These are phyloP conservation scores for Leccinum sublutescens DNA, from an alignment of 768 basidiomycete species.

Conservation along the genomic window DNA sequence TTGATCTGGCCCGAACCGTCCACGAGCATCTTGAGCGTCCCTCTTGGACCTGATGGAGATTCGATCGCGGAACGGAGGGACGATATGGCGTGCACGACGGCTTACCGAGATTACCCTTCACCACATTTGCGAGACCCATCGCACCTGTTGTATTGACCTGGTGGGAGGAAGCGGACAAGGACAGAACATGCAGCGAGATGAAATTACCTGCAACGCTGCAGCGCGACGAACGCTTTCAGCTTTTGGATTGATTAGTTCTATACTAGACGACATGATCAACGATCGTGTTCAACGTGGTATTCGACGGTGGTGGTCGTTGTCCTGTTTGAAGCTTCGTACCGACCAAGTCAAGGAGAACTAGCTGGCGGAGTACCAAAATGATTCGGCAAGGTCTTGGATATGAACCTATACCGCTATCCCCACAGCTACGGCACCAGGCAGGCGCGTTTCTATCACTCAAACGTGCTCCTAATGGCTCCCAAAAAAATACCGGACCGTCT, in stretches of 20 bases:
- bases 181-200: slow-evolving; percentile 16
- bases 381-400: slow-evolving; percentile 26
- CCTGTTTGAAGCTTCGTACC: slow-evolving; percentile 4
- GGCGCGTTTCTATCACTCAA: slow-evolving; percentile 30
- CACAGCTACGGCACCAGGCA: slow-evolving; percentile 35
- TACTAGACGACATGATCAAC: slow-evolving; percentile 62
- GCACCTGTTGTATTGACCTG: slow-evolving; percentile 93
- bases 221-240: slow-evolving; percentile 90
- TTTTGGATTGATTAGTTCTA: slow-evolving; percentile 96
- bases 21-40: slow-evolving; percentile 99
- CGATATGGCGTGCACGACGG: slow-evolving; percentile 25
- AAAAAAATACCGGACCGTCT: slow-evolving; percentile 22
- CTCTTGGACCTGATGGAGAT: slow-evolving; percentile 73
- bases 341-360: neutral
- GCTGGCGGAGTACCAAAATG: slow-evolving; percentile 32
- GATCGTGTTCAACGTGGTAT: slow-evolving; percentile 23
- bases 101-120: slow-evolving; percentile 93
- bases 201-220: slow-evolving; percentile 81
- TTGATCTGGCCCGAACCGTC: slow-evolving; percentile 98
- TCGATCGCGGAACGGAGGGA: slow-evolving; percentile 24
- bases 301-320: slow-evolving; percentile 16
- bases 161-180: slow-evolving; percentile 24
- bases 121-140: slow-evolving; percentile 95
- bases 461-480: slow-evolving; percentile 24
- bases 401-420: slow-evolving; percentile 27